A percentile compares a stretch with the other conserved stretches of the same genome.
phyloP scores from a whole-genome alignment of 2,329 filamentous ascomycete genomes.

The Xylariales sp. region DNA sequence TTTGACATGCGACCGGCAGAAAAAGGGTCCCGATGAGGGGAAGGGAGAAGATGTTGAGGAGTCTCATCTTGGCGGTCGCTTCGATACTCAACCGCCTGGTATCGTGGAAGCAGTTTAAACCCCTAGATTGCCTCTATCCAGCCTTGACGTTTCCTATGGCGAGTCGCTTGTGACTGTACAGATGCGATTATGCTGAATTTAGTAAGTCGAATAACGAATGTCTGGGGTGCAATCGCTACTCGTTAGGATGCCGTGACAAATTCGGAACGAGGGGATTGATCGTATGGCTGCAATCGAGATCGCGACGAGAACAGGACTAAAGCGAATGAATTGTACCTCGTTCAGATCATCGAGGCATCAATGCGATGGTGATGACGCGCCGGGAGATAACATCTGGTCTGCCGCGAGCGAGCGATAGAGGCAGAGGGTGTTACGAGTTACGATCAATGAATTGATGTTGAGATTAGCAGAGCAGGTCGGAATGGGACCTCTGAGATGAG shows the following conservation, averaged over 20 bases:
- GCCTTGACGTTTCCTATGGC: no score
- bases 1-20: conserved; percentile 7
- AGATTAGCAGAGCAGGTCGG: no score
- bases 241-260: background rate
- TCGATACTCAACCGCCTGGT: no score
- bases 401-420: background rate
- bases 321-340: background rate
- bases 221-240: no score
- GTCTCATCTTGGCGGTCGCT: conserved; percentile 5
- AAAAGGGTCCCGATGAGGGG: background rate
- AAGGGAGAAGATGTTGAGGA: background rate
- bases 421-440: background rate
- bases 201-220: no score
- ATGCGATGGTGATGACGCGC: background rate
- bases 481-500: no score
- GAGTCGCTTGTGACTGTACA: background rate
- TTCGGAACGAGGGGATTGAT: background rate
- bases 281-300: background rate
- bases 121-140: no score
- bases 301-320: background rate
- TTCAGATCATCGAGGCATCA: background rate
- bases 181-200: no score
- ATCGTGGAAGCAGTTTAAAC: no score
- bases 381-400: background rate
- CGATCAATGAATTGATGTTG: no score